Conservation (phyloP, 495 filamentous ascomycete genomes). For the Penicillium paradoxum region DNA sequence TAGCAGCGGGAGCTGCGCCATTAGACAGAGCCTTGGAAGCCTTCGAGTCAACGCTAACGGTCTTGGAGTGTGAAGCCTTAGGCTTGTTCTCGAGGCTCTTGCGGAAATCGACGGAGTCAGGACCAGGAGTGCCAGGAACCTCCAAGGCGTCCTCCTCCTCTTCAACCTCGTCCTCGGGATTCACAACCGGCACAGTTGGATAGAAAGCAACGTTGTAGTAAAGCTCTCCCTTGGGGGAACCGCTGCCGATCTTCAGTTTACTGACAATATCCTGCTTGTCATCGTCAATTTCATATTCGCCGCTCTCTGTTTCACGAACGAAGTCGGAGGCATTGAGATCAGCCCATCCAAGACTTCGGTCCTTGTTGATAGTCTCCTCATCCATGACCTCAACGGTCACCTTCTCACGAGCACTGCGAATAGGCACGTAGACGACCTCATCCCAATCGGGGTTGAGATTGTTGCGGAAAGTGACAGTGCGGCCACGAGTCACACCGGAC, state of each 20-base stretch:
- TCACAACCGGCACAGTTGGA: constrained; percentile 77
- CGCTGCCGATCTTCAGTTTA: constrained; percentile 60
- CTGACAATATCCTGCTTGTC: constrained; percentile 59
- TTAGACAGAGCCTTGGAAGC: constrained; percentile 20
- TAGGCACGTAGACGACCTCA: constrained; percentile 88
- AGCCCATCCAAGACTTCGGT: constrained; percentile 74
- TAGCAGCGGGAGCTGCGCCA: constrained; percentile 8
- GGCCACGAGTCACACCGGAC: constrained; percentile 80
- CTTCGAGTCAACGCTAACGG: constrained; percentile 31
- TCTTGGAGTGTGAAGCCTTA: constrained; percentile 27
- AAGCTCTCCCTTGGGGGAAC: constrained; percentile 70
- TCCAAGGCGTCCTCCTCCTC: constrained; percentile 42
- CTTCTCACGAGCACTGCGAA: constrained; percentile 82
- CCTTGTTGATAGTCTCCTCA: constrained; percentile 79
- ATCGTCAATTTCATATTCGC: constrained; percentile 77
- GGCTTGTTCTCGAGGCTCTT: constrained; percentile 34
- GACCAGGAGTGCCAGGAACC: constrained; percentile 9
- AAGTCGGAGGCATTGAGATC: constrained; percentile 77
- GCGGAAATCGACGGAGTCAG: constrained; percentile 20
- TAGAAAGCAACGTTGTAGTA: constrained; percentile 87
- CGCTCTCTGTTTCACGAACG: constrained; percentile 68
- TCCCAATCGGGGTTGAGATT: constrained; percentile 96
- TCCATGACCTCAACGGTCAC: constrained; percentile 94
- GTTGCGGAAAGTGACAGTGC: constrained; percentile 93
- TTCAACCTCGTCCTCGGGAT: constrained; percentile 86